Evolutionary conservation across 495 filamentous ascomycete genomes (phyloP).

Genomic region (Neurospora sp.): DNA sequence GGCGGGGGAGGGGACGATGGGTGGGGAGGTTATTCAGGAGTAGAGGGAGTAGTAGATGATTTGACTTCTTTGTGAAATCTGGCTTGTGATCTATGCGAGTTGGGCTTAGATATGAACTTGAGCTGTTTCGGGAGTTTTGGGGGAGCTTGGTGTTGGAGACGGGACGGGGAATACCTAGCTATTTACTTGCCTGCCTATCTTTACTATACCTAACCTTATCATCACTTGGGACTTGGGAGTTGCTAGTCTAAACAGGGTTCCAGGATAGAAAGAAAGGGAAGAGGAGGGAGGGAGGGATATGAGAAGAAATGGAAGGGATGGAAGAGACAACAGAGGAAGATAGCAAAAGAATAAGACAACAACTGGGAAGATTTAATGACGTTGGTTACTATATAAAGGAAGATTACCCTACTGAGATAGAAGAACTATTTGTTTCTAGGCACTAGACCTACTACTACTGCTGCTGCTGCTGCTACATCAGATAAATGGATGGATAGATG

Average conservation of each 20-base stretch:
- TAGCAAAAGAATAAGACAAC: neutral
- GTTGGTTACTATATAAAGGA: neutral
- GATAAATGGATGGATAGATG: neutral
- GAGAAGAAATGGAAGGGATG: neutral
- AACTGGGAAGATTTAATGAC: neutral
- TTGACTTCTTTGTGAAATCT: neutral
- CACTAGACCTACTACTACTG: neutral
- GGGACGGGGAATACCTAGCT: neutral
- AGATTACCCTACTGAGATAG: neutral
- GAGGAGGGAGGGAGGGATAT: neutral
- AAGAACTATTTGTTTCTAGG: neutral
- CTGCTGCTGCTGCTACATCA: neutral
- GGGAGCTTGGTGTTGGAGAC: neutral
- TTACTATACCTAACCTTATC: neutral
- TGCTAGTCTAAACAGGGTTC: neutral
- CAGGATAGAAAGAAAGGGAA: neutral
- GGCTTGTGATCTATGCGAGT: neutral
- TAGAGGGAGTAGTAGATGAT: neutral
- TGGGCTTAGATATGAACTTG: neutral
- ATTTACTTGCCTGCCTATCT: neutral
- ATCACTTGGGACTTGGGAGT: neutral
- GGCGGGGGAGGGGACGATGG: neutral
- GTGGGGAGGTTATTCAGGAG: constrained; percentile 16
- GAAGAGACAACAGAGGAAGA: neutral
- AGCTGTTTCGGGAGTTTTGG: neutral